A percentile compares a stretch with the other conserved stretches of the same genome.
Evolutionary conservation across 495 filamentous ascomycete genomes (phyloP).

Genomic region (Penicillium bovifimosum): DNA sequence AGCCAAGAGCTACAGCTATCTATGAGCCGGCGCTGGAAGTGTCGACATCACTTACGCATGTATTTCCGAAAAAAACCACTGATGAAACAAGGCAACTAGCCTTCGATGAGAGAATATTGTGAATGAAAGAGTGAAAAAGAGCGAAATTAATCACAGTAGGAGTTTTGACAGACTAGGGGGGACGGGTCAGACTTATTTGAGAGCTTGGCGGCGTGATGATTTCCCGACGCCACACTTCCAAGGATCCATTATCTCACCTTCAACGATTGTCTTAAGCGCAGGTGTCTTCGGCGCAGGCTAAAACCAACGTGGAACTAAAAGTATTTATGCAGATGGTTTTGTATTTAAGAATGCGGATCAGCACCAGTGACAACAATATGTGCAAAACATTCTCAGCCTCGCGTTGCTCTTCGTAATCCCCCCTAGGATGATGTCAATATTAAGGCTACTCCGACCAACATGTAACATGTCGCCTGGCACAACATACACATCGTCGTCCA

Average conservation of each 20-base stretch:
- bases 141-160: neutral
- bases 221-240: neutral
- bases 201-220: constrained; percentile 4
- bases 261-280: too few relatives aligned
- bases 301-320: too few relatives aligned
- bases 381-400: neutral
- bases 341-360: neutral
- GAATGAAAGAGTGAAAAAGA: neutral
- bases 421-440: constrained; percentile 11
- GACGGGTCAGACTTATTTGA: neutral
- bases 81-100: constrained; percentile 7
- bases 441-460: neutral
- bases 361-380: neutral
- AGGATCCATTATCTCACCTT: neutral
- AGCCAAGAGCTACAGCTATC: neutral
- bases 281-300: too few relatives aligned
- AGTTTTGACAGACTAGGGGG: neutral
- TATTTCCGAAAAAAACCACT: constrained; percentile 30
- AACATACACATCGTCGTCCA: too few relatives aligned
- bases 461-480: too few relatives aligned
- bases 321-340: neutral
- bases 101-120: neutral
- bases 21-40: neutral
- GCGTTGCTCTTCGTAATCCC: neutral
- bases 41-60: constrained; percentile 34